Evolutionary conservation across 2,329 filamentous ascomycete species (phyloP).

Genomic region (Aureobasidium sp.): DNA sequence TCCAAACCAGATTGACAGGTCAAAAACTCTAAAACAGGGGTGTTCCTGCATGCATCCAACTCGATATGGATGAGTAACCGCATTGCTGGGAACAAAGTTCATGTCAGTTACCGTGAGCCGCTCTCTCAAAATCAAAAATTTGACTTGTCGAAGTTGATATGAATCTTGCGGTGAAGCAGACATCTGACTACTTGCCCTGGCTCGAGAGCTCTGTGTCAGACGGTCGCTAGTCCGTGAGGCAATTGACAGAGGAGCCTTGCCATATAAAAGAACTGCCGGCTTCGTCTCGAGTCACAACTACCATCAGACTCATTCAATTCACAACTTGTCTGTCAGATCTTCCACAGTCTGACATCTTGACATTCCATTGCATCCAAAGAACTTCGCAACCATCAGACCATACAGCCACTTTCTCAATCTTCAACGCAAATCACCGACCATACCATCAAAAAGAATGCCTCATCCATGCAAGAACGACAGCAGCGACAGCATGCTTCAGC

Average conservation of each 20-base stretch:
- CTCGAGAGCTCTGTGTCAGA: too few species aligned
- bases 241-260: neutral
- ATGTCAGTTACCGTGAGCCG: neutral
- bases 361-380: neutral
- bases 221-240: neutral
- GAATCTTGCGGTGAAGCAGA: neutral
- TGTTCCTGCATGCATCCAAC: neutral
- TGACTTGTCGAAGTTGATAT: conserved; percentile 2
- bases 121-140: neutral
- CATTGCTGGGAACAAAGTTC: neutral
- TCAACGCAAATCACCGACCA: neutral
- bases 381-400: neutral
- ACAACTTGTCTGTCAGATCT: neutral
- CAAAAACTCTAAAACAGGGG: neutral
- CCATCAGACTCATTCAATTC: neutral
- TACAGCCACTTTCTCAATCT: neutral
- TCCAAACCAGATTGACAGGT: neutral
- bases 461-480: neutral
- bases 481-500: neutral
- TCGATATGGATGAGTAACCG: neutral
- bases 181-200: neutral
- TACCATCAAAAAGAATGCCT: neutral
- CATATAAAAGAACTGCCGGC: neutral
- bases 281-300: neutral
- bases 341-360: neutral